Percentiles rank a stretch among this genome's conserved stretches.
Evolutionary conservation across 768 basidiomycete genomes (phyloP).

Genomic region (Hericium rajendrae): DNA sequence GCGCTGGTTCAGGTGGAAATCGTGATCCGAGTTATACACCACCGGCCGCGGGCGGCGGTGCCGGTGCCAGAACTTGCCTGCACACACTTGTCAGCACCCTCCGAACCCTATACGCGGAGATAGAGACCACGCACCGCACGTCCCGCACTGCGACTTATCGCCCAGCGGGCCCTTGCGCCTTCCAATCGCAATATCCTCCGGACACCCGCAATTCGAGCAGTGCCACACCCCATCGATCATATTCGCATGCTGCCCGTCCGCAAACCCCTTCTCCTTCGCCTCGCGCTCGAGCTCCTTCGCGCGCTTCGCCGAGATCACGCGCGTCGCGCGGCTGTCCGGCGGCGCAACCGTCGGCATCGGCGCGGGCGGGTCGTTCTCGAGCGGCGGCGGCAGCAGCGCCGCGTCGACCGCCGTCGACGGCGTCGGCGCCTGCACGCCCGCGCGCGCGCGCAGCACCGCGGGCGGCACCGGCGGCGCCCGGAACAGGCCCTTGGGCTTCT

Average conservation of each 20-base stretch:
- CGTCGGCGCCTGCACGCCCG: conserved; percentile 49
- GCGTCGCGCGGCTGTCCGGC: conserved; percentile 39
- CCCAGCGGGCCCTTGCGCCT: conserved; percentile 85
- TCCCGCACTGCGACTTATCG: conserved; percentile 82
- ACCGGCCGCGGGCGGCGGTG: conserved; percentile 76
- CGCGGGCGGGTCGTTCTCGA: conserved; percentile 51
- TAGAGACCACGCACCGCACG: conserved; percentile 60
- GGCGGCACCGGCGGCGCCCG: conserved; percentile 56
- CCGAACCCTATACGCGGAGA: neutral
- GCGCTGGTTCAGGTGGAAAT: conserved; percentile 51
- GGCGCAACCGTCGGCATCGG: conserved; percentile 20
- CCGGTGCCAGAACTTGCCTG: conserved; percentile 87
- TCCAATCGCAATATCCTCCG: conserved; percentile 77
- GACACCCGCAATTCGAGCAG: conserved; percentile 91
- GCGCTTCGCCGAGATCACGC: conserved; percentile 47
- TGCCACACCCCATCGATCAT: conserved; percentile 85
- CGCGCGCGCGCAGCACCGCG: conserved; percentile 49
- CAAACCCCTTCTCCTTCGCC: conserved; percentile 77
- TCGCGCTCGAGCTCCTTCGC: conserved; percentile 70
- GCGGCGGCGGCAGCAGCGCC: conserved; percentile 43
- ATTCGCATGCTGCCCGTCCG: conserved; percentile 75
- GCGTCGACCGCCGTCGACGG: conserved; percentile 61
- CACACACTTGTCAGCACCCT: conserved; percentile 3
- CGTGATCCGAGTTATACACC: conserved; percentile 68
- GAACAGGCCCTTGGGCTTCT: conserved; percentile 63